These are phyloP conservation scores for Zygosaccharomyces sapae DNA, from an alignment of 1,139 yeast species.

Conservation along the genomic window DNA sequence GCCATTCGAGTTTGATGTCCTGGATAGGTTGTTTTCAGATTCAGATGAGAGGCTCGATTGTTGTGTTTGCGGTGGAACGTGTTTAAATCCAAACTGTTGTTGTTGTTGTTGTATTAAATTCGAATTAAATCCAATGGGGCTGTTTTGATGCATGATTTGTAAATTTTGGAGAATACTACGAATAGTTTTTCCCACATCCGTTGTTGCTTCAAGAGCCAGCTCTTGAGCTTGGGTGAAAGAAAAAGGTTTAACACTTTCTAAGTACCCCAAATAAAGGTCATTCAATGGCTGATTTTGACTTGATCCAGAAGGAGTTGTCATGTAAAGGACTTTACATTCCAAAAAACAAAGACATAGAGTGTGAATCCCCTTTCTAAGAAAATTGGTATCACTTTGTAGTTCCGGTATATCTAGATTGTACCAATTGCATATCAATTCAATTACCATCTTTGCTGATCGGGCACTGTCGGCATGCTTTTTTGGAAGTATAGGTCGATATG, in stretches of 20 bases:
- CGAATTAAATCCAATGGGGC: background rate
- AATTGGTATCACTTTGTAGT: conserved; percentile 9
- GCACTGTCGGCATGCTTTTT: conserved; percentile 14
- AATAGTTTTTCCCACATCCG: conserved; percentile 6
- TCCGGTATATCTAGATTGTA: conserved; percentile 19
- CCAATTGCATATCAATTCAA: conserved; percentile 21
- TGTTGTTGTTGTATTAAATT: background rate
- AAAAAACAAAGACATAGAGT: conserved; percentile 19
- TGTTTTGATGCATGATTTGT: background rate
- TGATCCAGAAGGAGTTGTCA: background rate
- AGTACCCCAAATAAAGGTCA: conserved; percentile 7
- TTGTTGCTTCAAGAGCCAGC: background rate
- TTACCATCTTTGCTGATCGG: conserved; percentile 20
- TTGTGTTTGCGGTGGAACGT: background rate
- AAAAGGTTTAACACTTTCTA: conserved; percentile 15
- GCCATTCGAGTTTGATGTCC: background rate
- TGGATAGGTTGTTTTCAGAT: background rate
- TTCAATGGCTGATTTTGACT: background rate
- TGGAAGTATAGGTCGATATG: conserved; percentile 17
- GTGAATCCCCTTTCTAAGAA: conserved; percentile 18
- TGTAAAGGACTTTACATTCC: conserved; percentile 19
- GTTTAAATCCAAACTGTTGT: background rate
- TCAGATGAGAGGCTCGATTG: background rate
- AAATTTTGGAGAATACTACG: conserved; percentile 21
- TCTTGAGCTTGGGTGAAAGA: conserved; percentile 8